Evolutionary conservation across 2,329 filamentous ascomycete species (phyloP).

Genomic region (Chaetomium sp.): DNA sequence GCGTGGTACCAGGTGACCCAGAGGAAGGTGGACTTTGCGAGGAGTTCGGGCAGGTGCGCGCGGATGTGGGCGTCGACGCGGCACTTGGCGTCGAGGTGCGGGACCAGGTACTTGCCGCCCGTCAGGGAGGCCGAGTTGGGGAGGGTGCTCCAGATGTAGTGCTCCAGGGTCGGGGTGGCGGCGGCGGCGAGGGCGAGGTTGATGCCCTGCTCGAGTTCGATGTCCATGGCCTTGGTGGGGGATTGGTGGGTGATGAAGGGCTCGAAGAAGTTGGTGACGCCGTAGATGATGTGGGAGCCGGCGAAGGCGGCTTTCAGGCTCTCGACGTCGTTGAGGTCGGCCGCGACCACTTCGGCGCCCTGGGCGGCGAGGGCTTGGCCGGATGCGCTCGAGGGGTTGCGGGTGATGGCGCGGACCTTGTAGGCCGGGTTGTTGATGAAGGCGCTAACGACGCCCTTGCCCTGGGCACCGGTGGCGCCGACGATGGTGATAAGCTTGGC

Average conservation of each 20-base stretch:
- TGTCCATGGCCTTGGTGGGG: slow-evolving; percentile 23
- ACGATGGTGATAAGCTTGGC: slow-evolving; percentile 31
- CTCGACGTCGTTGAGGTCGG: slow-evolving; percentile 45
- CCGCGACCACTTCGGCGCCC: slow-evolving; percentile 49
- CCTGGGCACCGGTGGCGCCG: slow-evolving; percentile 54
- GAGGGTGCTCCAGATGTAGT: slow-evolving; percentile 35
- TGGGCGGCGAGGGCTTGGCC: slow-evolving; percentile 44
- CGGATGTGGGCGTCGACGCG: slow-evolving; percentile 30
- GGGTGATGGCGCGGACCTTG: slow-evolving; percentile 51
- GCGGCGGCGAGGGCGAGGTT: slow-evolving; percentile 33
- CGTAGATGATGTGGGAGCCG: slow-evolving; percentile 48
- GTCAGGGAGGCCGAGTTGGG: slow-evolving; percentile 26
- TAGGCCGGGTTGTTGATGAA: slow-evolving; percentile 50
- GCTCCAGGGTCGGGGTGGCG: slow-evolving; percentile 24
- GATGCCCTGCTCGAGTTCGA: slow-evolving; percentile 32
- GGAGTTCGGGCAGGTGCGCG: slow-evolving; percentile 22
- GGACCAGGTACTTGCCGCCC: slow-evolving; percentile 28
- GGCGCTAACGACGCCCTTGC: slow-evolving; percentile 49
- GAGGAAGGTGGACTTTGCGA: slow-evolving; percentile 32
- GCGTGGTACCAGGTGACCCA: slow-evolving; percentile 31
- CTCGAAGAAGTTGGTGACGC: slow-evolving; percentile 38
- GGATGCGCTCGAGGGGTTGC: slow-evolving; percentile 46
- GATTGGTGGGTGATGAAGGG: slow-evolving; percentile 24
- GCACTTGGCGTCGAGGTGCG: slow-evolving; percentile 35
- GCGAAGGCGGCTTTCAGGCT: slow-evolving; percentile 44